Conservation (phyloP, 1,139 yeast species). For the Candida pseudoviswanathii region DNA sequence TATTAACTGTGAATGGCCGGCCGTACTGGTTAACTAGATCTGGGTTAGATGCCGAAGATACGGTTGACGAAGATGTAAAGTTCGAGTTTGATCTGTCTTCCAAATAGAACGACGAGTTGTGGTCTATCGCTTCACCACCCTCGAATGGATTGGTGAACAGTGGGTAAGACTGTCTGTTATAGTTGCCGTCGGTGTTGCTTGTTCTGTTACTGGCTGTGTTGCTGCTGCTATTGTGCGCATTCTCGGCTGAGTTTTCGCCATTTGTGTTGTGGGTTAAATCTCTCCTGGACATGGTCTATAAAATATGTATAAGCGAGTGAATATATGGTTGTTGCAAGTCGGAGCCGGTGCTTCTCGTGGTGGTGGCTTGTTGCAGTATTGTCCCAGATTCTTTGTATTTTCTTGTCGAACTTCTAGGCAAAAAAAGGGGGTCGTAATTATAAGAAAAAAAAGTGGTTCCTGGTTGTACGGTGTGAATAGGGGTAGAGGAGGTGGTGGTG, state of each 20-base stretch:
- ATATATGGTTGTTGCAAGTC: neutral
- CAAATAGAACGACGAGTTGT: neutral
- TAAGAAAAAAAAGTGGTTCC: neutral
- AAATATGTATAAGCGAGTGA: neutral
- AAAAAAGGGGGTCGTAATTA: neutral
- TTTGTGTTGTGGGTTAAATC: neutral
- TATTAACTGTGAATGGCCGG: conserved; percentile 2
- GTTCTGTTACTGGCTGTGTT: neutral
- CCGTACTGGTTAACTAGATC: conserved; percentile 3
- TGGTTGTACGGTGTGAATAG: neutral
- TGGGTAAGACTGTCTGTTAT: conserved; percentile 4
- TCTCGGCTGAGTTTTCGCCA: neutral
- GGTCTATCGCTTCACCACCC: neutral
- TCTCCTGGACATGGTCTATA: conserved; percentile 1
- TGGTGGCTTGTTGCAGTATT: neutral
- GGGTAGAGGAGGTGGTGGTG: neutral
- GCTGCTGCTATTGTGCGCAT: neutral
- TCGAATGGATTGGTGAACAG: conserved; percentile 3
- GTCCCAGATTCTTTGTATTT: neutral
- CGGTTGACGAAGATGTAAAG: conserved; percentile 2
- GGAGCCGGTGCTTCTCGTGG: neutral
- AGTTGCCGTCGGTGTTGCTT: neutral
- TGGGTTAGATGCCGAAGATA: neutral
- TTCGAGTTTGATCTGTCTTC: conserved; percentile 1
- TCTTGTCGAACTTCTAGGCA: neutral